Evolutionary conservation across 176 grass and related monocot species (phyloP), one percentile per base, ranked within the genome.

Genomic region (Zoysia japonica): DNA sequence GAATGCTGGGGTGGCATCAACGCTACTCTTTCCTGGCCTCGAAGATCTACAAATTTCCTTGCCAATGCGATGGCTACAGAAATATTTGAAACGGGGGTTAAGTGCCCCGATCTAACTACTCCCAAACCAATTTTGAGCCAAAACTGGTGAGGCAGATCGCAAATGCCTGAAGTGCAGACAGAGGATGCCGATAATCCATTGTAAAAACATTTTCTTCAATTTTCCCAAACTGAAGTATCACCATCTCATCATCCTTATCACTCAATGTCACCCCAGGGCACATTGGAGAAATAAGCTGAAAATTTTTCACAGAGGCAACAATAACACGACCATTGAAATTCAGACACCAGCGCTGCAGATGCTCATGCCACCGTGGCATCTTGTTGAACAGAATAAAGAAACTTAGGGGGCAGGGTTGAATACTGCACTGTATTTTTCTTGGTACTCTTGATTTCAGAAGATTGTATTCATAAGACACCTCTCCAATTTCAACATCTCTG

Each of bases 231-330:
- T 91, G 90, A 41, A 97, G 84, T 11, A 91, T 65, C 60, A 90
- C 88, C 10, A 74, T 87, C 20, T 89, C 88, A 11, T 90, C 69
- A 61, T 88, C 75, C 9, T 71, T 68, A 46, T 85, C 63, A 2
- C 44, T 76, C 37, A 11, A 74, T 16, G 82, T 14, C 61, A 69
- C 41, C 4, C 74, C 16, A 9, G 47, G 19, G 57, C 47, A 17
- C 6, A 61, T 20, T 38, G 78, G 73, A 63, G 79, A 77, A 70
- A 84, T 69, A 44, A 89, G 79, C 37, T 93, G 91, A 76, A 97
- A 93, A 46, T 93, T 97, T 76, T 97, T 93, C 20, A 87, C 84
- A 9, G 87, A 93, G 8, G 88, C 87, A 85, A 89, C 84, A 42
- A 86, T 84, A 53, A 89, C 88, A 5, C 80, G 80, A 0, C 86